Base-by-base conservation (phyloP, 2,329 filamentous ascomycete genomes). In the Colletotrichum camelliae region DNA sequence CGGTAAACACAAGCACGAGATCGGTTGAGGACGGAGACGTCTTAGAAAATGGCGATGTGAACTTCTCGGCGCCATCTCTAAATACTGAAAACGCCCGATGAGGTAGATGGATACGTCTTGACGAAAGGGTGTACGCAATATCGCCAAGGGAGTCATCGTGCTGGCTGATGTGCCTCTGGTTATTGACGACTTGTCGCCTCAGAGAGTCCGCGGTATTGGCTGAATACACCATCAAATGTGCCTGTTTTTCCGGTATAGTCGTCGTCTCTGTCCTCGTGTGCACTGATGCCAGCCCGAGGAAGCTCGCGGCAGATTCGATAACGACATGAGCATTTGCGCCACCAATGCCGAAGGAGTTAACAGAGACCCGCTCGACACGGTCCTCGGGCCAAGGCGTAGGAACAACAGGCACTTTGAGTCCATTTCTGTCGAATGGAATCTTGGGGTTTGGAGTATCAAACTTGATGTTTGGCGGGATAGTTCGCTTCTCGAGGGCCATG, bases 311-410 rank as follows among this genome's bases (percentile, higher is more conserved):
- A 12, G 78, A 78, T 13, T 80, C 79, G 24, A 80, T 7, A 48
- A 55, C 1, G 15, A 48, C 35, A 33, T 78, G 77, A 7, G 75
- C 75, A 29, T 78, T 78, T 15, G 75, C 68, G 27, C 77, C 77
- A 18, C 70, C 75, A 33, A 67, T 64, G 1, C 77, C 75, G 29
- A 78, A 78, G 70, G 87, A 89, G 78, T 91, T 91, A 77, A 91
- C 84, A 72, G 7, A 7, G 37, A 87, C 87, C 18, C 90, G 86
- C 3, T 88, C 86, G 9, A 87, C 80, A 8, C 79, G 69, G 18
- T 76, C 74, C 5, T 31, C 3, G 0, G 84, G 84, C 79, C 79
- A 85, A 2, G 79, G 64, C 0, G 61, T 77, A 0, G 80, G 65
- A 48, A 80, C 77, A 0, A 71, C 65, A 0, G 83, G 82, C 0